These are phyloP conservation scores for Penicillium ochrochloron DNA, from an alignment of 495 filamentous ascomycete species.

Conservation along the genomic window DNA sequence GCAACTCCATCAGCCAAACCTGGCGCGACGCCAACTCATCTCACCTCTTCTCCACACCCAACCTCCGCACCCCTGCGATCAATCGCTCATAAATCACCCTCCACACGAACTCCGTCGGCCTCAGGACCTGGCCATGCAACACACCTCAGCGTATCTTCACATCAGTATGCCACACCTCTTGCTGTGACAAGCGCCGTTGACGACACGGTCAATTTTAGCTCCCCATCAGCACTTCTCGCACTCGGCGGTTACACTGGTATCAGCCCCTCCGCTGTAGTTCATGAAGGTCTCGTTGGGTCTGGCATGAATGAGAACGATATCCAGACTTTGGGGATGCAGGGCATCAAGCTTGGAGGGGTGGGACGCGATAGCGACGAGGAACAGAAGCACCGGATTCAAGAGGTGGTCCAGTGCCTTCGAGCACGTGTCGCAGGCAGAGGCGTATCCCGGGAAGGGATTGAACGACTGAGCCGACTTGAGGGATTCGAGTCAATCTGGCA, in stretches of 20 bases:
- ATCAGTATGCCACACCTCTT: conserved; percentile 51
- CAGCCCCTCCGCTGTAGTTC: conserved; percentile 46
- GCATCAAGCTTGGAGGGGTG: conserved; percentile 44
- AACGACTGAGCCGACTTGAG: conserved; percentile 71
- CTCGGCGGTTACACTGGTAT: conserved; percentile 50
- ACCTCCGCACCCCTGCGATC: conserved; percentile 45
- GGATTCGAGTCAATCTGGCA: conserved; percentile 80
- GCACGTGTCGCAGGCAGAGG: conserved; percentile 51
- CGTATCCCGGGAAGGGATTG: conserved; percentile 82
- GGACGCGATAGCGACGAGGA: conserved; percentile 57
- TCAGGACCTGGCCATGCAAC: conserved; percentile 39
- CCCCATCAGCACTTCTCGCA: conserved; percentile 50
- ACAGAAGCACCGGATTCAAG: conserved; percentile 55
- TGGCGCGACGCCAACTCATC: conserved; percentile 51
- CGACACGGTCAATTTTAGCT: conserved; percentile 51
- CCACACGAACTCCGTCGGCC: conserved; percentile 47
- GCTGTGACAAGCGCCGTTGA: conserved; percentile 41
- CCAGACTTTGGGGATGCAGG: conserved; percentile 48
- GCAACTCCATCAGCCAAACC: conserved; percentile 53
- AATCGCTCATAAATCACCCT: conserved; percentile 51
- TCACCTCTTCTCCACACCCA: conserved; percentile 51
- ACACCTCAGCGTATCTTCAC: conserved; percentile 38
- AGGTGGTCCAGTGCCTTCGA: conserved; percentile 47
- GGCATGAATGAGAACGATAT: conserved; percentile 52
- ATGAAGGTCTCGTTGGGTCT: conserved; percentile 45